A percentile compares a stretch with the other conserved stretches of the same genome.
phyloP scores from a whole-genome alignment of 768 basidiomycete genomes.

The Panaeolus cyanescens region DNA sequence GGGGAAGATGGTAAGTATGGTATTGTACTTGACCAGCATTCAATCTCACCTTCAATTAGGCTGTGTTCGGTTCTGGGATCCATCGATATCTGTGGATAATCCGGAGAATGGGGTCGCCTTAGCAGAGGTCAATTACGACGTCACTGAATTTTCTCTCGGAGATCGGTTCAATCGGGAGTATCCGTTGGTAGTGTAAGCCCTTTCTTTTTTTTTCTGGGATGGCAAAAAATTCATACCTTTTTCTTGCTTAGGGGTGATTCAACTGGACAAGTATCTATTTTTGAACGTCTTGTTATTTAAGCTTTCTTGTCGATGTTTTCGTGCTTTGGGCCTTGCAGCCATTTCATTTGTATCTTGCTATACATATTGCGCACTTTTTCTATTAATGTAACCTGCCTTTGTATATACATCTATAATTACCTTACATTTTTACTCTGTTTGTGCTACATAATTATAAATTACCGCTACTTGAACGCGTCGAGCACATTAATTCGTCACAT shows the following conservation, averaged over 20 bases:
- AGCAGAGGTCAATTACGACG: slow-evolving; percentile 56
- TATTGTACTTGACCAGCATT: no score
- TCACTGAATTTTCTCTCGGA: slow-evolving; percentile 61
- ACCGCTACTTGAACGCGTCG: not conserved
- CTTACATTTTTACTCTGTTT: no score
- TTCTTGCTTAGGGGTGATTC: slow-evolving; percentile 44
- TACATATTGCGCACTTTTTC: no score
- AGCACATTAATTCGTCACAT: not conserved
- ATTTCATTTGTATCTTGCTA: no score
- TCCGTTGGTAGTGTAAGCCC: slow-evolving; percentile 60
- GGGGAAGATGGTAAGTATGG: slow-evolving; percentile 60
- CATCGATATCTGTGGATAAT: slow-evolving; percentile 38
- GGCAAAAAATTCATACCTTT: not conserved
- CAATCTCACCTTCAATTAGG: slow-evolving; percentile 43
- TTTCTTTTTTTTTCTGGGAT: not conserved
- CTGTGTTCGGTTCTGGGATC: slow-evolving; percentile 73
- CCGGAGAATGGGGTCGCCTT: slow-evolving; percentile 48
- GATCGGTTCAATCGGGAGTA: slow-evolving; percentile 53
- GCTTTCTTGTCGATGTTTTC: not conserved
- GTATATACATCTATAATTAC: no score
- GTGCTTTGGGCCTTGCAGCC: no score
- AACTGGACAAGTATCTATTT: slow-evolving; percentile 49
- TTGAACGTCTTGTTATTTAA: slow-evolving; percentile 27
- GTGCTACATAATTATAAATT: not conserved
- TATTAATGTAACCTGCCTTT: no score